phyloP scores from a whole-genome alignment of 257 asterid genomes.

The Cinchona pubescens region DNA sequence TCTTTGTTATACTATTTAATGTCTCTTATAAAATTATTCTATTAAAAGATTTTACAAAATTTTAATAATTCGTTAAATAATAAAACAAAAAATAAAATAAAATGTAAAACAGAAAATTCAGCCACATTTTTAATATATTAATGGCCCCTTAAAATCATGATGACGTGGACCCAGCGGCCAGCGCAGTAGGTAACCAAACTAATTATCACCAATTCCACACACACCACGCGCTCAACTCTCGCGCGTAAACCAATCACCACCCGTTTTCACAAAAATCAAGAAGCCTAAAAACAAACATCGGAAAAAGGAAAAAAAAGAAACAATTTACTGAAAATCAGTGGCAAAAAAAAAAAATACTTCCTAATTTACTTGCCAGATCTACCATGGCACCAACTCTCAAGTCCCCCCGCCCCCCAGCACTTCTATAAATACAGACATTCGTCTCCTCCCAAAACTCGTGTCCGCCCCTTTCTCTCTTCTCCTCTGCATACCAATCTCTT shows the following conservation, averaged over 20 bases:
- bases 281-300: not conserved
- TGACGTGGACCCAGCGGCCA: too few relatives aligned
- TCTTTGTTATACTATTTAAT: too few relatives aligned
- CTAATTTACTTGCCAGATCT: constrained; percentile 27
- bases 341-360: not conserved
- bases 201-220: not conserved
- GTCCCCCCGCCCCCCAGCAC: not conserved
- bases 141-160: too few relatives aligned
- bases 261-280: not conserved
- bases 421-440: constrained; percentile 41
- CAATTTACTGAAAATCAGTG: not conserved
- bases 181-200: constrained; percentile 6
- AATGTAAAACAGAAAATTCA: too few relatives aligned
- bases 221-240: not conserved
- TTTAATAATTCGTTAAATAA: too few relatives aligned
- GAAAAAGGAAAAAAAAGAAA: not conserved
- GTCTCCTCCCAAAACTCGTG: constrained; percentile 33
- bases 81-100: too few relatives aligned
- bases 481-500: constrained; percentile 3
- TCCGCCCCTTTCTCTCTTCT: constrained; percentile 27
- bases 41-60: too few relatives aligned
- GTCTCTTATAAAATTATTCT: too few relatives aligned
- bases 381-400: constrained; percentile 29
- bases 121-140: too few relatives aligned
- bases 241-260: not conserved